phyloP scores from a whole-genome alignment of 2,329 filamentous ascomycete species.

The Ceratocystis destructans region DNA sequence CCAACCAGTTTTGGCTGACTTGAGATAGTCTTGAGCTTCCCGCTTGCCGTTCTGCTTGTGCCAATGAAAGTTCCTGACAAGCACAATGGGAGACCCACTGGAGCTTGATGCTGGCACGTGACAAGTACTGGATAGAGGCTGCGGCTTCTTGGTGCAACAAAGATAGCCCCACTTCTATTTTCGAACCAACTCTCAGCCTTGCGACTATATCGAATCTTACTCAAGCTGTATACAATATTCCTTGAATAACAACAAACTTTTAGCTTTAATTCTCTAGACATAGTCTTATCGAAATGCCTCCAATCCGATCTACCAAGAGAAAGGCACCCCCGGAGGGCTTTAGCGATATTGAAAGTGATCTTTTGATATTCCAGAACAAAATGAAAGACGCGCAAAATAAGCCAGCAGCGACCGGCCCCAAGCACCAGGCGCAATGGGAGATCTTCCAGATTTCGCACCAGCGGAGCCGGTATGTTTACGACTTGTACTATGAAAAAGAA shows the following conservation, averaged over 20 bases:
- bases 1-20: not conserved
- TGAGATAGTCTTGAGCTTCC: not conserved
- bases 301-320: conserved; percentile 60
- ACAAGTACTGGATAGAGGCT: not conserved
- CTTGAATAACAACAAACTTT: not conserved
- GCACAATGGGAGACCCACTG: not conserved
- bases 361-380: conserved; percentile 75
- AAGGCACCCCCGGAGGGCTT: conserved; percentile 79
- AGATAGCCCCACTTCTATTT: conserved; percentile 11
- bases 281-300: conserved; percentile 46
- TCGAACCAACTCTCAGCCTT: conserved; percentile 15
- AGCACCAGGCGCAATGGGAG: conserved; percentile 89
- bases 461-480: conserved; percentile 84
- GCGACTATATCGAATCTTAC: not conserved
- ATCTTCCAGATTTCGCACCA: conserved; percentile 97
- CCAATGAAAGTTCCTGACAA: not conserved
- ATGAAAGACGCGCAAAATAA: conserved; percentile 94
- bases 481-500: conserved; percentile 95
- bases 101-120: not conserved
- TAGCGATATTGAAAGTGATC: conserved; percentile 74
- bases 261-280: not conserved
- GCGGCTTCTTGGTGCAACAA: not conserved
- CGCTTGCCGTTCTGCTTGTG: not conserved
- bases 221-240: not conserved
- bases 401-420: conserved; percentile 61